A percentile compares a stretch with the other conserved stretches of the same genome.
Conservation (phyloP, 2,329 filamentous ascomycete genomes). For the Dothideomycetes sp. region DNA sequence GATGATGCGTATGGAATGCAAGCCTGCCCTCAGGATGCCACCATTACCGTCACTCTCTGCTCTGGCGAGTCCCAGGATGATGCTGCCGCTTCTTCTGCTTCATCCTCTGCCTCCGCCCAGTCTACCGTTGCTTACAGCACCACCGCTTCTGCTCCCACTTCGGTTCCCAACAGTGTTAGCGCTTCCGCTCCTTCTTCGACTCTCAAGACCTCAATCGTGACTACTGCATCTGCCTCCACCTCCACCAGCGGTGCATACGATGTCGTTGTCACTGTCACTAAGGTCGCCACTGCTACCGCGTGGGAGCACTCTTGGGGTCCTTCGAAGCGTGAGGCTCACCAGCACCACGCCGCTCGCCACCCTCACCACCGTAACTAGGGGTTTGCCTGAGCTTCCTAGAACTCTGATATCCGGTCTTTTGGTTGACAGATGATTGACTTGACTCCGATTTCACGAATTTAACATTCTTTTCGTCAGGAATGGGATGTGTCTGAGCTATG, state of each 20-base stretch:
- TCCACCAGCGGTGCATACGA: background rate
- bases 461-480: background rate
- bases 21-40: constrained; percentile 18
- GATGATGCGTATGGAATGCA: constrained; percentile 29
- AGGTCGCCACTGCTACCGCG: constrained; percentile 15
- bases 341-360: constrained; percentile 18
- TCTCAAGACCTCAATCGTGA: constrained; percentile 2
- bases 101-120: constrained; percentile 9
- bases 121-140: constrained; percentile 9
- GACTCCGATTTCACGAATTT: constrained; percentile 1
- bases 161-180: constrained; percentile 9
- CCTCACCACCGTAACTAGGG: constrained; percentile 14
- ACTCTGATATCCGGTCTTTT: background rate
- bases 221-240: constrained; percentile 3
- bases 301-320: constrained; percentile 5
- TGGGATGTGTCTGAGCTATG: constrained; percentile 1
- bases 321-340: constrained; percentile 10
- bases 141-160: constrained; percentile 12
- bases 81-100: constrained; percentile 8
- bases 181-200: constrained; percentile 22
- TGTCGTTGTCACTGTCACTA: constrained; percentile 13
- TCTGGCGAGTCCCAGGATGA: constrained; percentile 14
- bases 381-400: background rate
- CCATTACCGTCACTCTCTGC: constrained; percentile 26
- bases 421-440: background rate